phyloP scores from a whole-genome alignment of 2,329 filamentous ascomycete species.

The Xylaria sp. region DNA sequence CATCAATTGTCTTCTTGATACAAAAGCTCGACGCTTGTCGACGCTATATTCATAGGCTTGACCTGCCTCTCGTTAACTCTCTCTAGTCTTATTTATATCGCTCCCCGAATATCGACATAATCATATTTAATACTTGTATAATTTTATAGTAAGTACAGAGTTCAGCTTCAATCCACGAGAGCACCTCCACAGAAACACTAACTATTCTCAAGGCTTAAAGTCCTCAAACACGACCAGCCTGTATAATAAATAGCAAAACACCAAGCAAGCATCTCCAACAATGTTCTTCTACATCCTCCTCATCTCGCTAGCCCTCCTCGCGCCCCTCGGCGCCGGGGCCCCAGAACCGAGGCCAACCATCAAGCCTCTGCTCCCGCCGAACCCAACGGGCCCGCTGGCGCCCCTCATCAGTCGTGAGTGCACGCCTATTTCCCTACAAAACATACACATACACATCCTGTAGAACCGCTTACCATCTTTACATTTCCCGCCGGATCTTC shows the following conservation, averaged over 20 bases:
- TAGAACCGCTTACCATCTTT: background rate
- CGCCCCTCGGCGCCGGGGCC: background rate
- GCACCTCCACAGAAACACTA: background rate
- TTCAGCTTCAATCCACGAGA: background rate
- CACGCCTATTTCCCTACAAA: background rate
- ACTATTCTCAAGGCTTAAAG: background rate
- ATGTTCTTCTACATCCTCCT: slow-evolving; percentile 23
- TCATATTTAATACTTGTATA: background rate
- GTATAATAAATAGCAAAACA: background rate
- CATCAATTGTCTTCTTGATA: background rate
- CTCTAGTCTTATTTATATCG: background rate
- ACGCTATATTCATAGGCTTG: background rate
- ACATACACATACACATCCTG: background rate
- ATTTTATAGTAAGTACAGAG: background rate
- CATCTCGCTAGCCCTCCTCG: slow-evolving; percentile 11
- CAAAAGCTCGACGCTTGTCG: background rate
- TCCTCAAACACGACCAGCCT: background rate
- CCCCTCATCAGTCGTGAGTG: slow-evolving; percentile 36
- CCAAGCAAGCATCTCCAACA: slow-evolving; percentile 1
- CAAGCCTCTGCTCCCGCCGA: slow-evolving; percentile 8
- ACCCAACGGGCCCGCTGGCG: slow-evolving; percentile 22
- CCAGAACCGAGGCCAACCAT: slow-evolving; percentile 14
- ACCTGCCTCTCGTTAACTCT: background rate
- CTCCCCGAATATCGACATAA: background rate
- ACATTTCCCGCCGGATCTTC: background rate